phyloP scores from a whole-genome alignment of 306 rosid genomes.

The Cyclanthera cordifolia region DNA sequence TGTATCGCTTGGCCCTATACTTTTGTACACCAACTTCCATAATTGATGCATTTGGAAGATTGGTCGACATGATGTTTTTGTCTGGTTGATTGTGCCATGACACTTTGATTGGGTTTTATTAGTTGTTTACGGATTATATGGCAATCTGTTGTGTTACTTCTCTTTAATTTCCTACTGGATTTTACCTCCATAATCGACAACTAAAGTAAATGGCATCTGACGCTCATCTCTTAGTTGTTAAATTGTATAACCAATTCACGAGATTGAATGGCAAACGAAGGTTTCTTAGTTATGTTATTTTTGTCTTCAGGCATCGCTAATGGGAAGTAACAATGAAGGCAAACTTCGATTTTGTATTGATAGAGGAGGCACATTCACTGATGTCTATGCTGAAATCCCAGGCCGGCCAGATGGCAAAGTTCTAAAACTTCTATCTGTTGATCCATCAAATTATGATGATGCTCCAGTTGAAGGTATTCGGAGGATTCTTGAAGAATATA shows the following conservation, averaged over 20 bases:
- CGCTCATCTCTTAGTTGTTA: background rate
- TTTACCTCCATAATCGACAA: background rate
- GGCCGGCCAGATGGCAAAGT: slow-evolving; percentile 58
- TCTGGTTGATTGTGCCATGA: background rate
- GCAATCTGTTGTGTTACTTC: background rate
- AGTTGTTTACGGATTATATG: background rate
- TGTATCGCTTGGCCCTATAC: no score
- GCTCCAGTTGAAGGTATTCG: slow-evolving; percentile 89
- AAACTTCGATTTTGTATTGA: slow-evolving; percentile 81
- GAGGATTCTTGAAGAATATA: slow-evolving; percentile 65
- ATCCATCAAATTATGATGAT: slow-evolving; percentile 78
- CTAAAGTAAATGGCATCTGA: background rate
- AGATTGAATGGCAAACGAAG: background rate
- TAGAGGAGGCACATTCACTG: slow-evolving; percentile 92
- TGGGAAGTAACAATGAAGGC: slow-evolving; percentile 33
- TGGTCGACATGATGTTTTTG: background rate
- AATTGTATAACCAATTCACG: background rate
- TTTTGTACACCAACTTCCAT: no score
- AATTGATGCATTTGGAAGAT: background rate
- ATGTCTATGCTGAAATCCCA: slow-evolving; percentile 80
- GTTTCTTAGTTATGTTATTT: background rate
- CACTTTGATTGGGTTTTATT: background rate
- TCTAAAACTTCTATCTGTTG: slow-evolving; percentile 78
- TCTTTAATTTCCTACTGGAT: background rate
- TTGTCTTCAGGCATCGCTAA: slow-evolving; percentile 13